Evolutionary conservation across 2,329 filamentous ascomycete genomes (phyloP), one percentile per base, ranked within the genome.

Genomic region (Curvularia hawaiiensis): DNA sequence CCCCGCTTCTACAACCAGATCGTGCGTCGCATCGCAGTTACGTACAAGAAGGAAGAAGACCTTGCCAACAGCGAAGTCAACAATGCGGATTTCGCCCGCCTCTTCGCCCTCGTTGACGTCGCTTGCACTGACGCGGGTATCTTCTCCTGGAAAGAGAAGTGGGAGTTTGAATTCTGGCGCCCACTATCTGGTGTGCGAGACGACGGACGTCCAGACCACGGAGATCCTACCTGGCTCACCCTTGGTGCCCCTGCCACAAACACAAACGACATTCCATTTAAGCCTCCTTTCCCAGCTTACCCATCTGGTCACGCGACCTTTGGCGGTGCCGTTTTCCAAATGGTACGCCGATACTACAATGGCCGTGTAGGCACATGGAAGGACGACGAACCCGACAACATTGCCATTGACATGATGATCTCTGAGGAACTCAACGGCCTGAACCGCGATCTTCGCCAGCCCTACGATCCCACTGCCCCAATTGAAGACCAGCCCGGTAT

Each of bases 121-220:
- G 66, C 69, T 5, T 49, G 63, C 49, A 64, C 64, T 7, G 69
- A 72, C 35, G 69, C 69, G 2, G 69, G 69, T 22, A 65, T 72
- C 52, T 70, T 69, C 45, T 62, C 66, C 26, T 71, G 69, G 69
- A 67, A 62, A 12, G 67, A 66, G 40, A 72, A 72, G 40, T 71
- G 68, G 62, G 59, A 58, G 41, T 72, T 66, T 48, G 66, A 71
- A 44, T 70, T 69, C 51, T 72, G 69, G 69, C 69, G 69, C 20
- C 69, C 69, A 1, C 52, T 72, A 0, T 65, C 65, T 10, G 69
- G 69, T 26, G 63, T 72, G 14, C 66, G 69, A 16, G 47, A 65
- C 26, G 69, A 69, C 18, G 33, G 40, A 1, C 58, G 59, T 16
- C 50, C 51, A 33, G 52, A 56, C 26, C 52, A 57, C 10, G 53